Percentiles rank a stretch among this genome's conserved stretches.
These are phyloP conservation scores for Didymella glomerata DNA, from an alignment of 2,329 filamentous ascomycete genomes.

Conservation along the genomic window DNA sequence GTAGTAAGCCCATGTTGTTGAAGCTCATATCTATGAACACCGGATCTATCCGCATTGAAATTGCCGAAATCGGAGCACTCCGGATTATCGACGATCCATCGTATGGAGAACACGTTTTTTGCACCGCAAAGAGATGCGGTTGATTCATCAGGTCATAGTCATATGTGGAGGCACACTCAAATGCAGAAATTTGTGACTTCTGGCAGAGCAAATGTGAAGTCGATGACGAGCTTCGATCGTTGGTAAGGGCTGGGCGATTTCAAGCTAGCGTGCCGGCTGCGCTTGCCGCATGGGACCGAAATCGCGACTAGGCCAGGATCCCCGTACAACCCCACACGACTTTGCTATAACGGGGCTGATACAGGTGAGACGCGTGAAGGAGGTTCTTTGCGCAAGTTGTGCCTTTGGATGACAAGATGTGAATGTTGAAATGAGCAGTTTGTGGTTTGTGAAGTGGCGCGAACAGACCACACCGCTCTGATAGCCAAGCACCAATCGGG, in stretches of 20 bases:
- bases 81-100: neutral
- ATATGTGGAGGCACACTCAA: neutral
- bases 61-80: slow-evolving; percentile 3
- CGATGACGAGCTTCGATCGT: neutral
- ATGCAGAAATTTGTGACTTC: neutral
- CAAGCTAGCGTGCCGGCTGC: slow-evolving; percentile 13
- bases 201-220: neutral
- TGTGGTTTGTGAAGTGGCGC: neutral
- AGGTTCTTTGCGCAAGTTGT: neutral
- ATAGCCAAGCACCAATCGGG: slow-evolving; percentile 17
- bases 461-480: slow-evolving; percentile 1
- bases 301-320: slow-evolving; percentile 6
- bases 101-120: neutral
- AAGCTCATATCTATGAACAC: neutral
- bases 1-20: neutral
- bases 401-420: neutral
- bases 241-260: neutral
- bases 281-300: slow-evolving; percentile 1
- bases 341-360: slow-evolving; percentile 11
- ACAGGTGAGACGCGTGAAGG: slow-evolving; percentile 2
- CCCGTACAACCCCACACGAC: slow-evolving; percentile 14
- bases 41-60: neutral
- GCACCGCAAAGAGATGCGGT: neutral
- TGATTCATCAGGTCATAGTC: neutral
- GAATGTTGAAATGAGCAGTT: neutral